Evolutionary conservation across 345 rosid genomes (phyloP), one percentile per base, ranked within the genome.

Genomic region (Eucalyptus grandis): DNA sequence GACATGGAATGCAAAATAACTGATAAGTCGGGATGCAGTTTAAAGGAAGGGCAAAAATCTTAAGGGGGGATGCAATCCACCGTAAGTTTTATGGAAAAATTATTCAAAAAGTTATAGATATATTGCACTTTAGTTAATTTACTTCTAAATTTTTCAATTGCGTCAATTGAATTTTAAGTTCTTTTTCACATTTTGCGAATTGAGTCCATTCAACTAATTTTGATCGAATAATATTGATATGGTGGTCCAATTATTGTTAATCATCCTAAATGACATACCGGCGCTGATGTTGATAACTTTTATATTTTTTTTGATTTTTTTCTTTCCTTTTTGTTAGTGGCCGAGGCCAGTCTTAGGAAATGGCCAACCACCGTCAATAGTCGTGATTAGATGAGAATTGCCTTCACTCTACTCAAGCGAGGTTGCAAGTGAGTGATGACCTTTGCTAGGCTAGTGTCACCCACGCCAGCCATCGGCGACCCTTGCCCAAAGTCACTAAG

Each of bases 321-420:
- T 24, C 13, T 24, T 56, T 56, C 12, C 30, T 24, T 56, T 56
- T 56, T 2, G 30, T 22, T 24, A 56, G 6, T 56, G 62, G 30
- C 30, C 0, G 6, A 9, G 30, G 62, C 62, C 1, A 56, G 1
- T 56, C 27, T 56, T 22, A 56, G 3, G 30, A 4, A 24, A 24
- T 56, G 30, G 62, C 5, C 1, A 0, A 1, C 62, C 30, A 56
- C 9, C 0, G 2, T 9, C 13, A 6, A 56, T 24, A 56, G 6
- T 3, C 3, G 5, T 24, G 27, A 56, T 56, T 56, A 22, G 62
- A 56, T 2, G 13, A 56, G 62, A 24, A 10, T 56, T 24, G 6
- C 30, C 30, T 6, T 56, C 27, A 9, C 13, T 3, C 13, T 56
- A 22, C 26, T 2, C 2, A 2, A 1, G 58, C 11, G 26, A 53